Evolutionary conservation across 768 basidiomycete species (phyloP).

Genomic region (Cantharellus anzutake): DNA sequence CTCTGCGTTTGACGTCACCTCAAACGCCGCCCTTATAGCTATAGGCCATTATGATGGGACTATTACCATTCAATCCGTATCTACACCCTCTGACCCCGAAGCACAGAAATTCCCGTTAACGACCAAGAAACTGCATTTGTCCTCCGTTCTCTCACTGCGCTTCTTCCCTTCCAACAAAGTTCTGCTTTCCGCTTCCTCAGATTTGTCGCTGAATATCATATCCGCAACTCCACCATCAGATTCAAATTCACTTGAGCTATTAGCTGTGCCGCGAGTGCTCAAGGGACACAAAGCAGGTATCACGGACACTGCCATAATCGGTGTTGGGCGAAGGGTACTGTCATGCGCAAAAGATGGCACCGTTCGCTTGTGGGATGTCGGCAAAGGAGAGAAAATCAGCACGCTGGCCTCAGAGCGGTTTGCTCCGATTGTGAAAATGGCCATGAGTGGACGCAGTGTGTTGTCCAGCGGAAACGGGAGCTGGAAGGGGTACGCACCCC

Average conservation of each 20-base stretch:
- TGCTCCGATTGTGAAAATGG: constrained; percentile 27
- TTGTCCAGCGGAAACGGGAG: constrained; percentile 2
- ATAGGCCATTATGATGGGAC: constrained; percentile 43
- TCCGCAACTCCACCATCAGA: constrained; percentile 28
- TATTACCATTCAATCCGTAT: constrained; percentile 26
- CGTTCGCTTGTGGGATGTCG: constrained; percentile 54
- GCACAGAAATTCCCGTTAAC: constrained; percentile 12
- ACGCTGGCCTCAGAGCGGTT: constrained; percentile 24
- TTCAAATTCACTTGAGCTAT: constrained; percentile 13
- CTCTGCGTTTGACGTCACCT: constrained; percentile 42
- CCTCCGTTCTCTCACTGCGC: constrained; percentile 31
- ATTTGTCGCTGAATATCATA: constrained; percentile 47
- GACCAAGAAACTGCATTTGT: constrained; percentile 28
- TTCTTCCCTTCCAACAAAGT: constrained; percentile 61
- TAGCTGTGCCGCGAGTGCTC: constrained; percentile 39
- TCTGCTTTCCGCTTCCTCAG: constrained; percentile 46
- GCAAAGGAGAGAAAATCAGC: constrained; percentile 27
- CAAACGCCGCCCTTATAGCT: constrained; percentile 37
- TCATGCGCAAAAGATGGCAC: constrained; percentile 52
- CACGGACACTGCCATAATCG: constrained; percentile 44
- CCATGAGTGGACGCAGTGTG: constrained; percentile 22
- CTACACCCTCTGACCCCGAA: constrained; percentile 7
- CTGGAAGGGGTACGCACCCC: neutral
- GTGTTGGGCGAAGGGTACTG: constrained; percentile 44
- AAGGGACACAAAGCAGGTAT: constrained; percentile 47